Evolutionary conservation across 805 yeast genomes (phyloP), one percentile per base, ranked within the genome.

Genomic region (Lipomyces anomalus): DNA sequence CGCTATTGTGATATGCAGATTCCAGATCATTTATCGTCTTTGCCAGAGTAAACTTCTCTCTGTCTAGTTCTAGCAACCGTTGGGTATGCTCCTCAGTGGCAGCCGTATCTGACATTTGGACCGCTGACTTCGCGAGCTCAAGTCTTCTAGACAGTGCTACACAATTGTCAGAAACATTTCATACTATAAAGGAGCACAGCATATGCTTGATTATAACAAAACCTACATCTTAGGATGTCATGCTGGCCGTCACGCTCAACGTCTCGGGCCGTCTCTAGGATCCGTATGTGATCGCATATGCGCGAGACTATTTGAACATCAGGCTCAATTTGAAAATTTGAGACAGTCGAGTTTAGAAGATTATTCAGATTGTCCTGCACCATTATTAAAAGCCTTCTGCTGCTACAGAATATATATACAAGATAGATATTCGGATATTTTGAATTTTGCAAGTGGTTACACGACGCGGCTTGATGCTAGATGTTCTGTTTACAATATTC

Each of bases 11-110:
- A 29, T 46, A 43, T 7, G 52, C 43, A 4, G 48, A 32, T 20
- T 55, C 58, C 6, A 55, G 43, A n/a, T 55, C 58, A 24, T 55
- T 55, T 28, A 55, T 48, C 11, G 46, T 41, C 24, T 55, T 55
- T 18, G 58, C 58, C 23, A 55, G 29, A 5, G 55, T 26, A 24
- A 55, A 55, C 30, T 55, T 55, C 32, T 48, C 42, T 4, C 56
- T 34, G 35, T 55, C 58, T 9, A 48, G 40, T 9, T 38, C 38
- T 4, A 55, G 39, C 36, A 55, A 40, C 16, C 33, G 39, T 28
- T 45, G 44, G 6, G 53, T 42, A 28, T 55, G 55, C 17, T 35
- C 30, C 9, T 26, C 30, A 13, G 11, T 13, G 30, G 30, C 30
- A 26, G 9, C 30, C 11, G 30, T 13, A 9, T 9, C 30, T 9